Base-by-base conservation (phyloP, 148 eudicot species). In the Rhododendron simsii region DNA sequence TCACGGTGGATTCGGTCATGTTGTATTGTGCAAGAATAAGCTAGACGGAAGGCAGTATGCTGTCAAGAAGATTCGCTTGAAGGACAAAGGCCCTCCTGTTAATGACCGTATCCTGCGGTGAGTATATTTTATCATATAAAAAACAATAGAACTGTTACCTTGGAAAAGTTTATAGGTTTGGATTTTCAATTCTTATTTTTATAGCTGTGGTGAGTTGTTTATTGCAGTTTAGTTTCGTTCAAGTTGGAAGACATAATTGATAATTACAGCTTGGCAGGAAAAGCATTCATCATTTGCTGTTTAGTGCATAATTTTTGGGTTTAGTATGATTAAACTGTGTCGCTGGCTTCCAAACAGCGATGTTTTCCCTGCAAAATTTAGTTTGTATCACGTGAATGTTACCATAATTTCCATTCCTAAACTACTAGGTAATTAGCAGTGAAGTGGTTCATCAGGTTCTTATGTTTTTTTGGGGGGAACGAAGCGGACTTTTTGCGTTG, bases 11-110 rank as follows among this genome's bases (percentile, higher is more conserved):
- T 97, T 95, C 83, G 99, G 99, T 74, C 96, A 93, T 85, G 99
- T 97, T 86, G 95, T 95, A 82, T 81, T 97, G 85, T 95, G 99
- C 95, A 94, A 93, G 88, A 97, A 97, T 91, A 97, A 97, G 92
- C 89, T 95, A 82, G 98, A 97, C 81, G 99, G 98, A 84, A 92
- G 99, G 90, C 98, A 95, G 63, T 97, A 97, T 89, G 99, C 98
- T 91, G 92, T 97, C 37, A 97, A 97, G 87, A 95, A 91, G 93
- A 95, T 97, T 90, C 99, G 92, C 45, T 91, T 97, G 78, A 97
- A 97, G 91, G 99, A 95, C 86, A 92, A 94, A 89, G 91, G 91
- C 67, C 94, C 85, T 51, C 94, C 98, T 53, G 92, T 95, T 85
- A 90, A 94, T 93, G 98, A 97, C 87, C 93, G 96, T 63, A 97